Conservation (phyloP, 2,329 filamentous ascomycete genomes). For the Teratosphaeria nubilosa region DNA sequence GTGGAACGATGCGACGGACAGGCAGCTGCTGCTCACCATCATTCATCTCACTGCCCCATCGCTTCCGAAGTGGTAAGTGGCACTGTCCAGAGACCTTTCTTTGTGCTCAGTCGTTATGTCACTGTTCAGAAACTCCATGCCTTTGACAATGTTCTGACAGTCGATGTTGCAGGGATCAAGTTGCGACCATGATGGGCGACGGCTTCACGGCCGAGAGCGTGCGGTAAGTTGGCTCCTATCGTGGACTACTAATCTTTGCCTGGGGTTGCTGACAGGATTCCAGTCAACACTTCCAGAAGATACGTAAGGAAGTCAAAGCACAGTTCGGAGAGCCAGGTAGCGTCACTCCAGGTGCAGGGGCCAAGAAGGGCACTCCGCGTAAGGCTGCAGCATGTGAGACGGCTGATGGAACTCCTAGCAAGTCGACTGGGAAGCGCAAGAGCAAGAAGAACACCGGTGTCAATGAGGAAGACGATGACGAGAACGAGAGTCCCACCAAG, state of each 20-base stretch:
- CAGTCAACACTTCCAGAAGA: conserved; percentile 16
- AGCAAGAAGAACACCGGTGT: background rate
- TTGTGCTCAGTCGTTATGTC: background rate
- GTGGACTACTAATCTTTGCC: background rate
- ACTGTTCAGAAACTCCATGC: background rate
- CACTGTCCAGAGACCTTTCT: background rate
- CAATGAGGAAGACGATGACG: conserved; percentile 4
- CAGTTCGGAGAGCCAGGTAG: conserved; percentile 12
- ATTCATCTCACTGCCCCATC: conserved; percentile 7
- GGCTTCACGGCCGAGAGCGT: conserved; percentile 10
- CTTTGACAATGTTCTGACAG: background rate
- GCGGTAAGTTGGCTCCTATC: conserved; percentile 5
- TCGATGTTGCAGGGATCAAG: conserved; percentile 5
- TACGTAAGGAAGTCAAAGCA: conserved; percentile 14
- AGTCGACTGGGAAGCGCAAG: conserved; percentile 11
- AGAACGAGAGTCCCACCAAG: conserved; percentile 7
- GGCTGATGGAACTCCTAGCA: conserved; percentile 9
- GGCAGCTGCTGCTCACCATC: conserved; percentile 12
- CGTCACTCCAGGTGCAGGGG: conserved; percentile 2
- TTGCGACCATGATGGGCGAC: conserved; percentile 11
- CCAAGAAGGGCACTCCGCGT: conserved; percentile 11
- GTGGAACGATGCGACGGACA: conserved; percentile 11
- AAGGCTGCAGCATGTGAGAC: conserved; percentile 10
- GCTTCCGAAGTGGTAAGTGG: background rate
- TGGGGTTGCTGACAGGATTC: background rate